Base-by-base conservation (phyloP, 2,329 filamentous ascomycete species). In the Knufia fluminis region DNA sequence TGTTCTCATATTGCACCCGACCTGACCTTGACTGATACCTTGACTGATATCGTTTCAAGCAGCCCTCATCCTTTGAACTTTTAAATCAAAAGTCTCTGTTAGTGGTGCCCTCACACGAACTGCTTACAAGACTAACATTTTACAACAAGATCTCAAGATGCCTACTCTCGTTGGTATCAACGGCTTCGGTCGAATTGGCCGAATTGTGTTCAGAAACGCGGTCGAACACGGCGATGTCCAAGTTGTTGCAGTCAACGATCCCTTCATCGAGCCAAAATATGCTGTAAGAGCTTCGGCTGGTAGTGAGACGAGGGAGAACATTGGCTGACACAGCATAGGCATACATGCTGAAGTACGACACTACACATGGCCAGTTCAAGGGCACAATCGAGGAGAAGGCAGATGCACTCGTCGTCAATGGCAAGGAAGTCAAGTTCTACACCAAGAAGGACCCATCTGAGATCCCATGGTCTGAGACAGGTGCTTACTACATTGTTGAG, bases 271-370 rank as follows among this genome's bases (percentile, higher is more conserved):
- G 76, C 81, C 86, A 66, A 77, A 90, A 73, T 97, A 97, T 76
- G 92, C 92, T 72, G 91, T 95, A 83, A 78, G 89, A 20, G 28
- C 26, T 47, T 36, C 19, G 20, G 39, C 23, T 10, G 14, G 12
- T 4, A 22, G 3, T 12, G n/a, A 38, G 31, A 24, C 35, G 20
- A 22, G 3, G 9, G 23, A 23, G 28, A 31, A 26, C 3, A 3
- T 33, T 46, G 6, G 4, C 43, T 42, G 23, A 50, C 20, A 51
- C 33, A 17, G n/a, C 45, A 40, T 58, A 95, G 89, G 87, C 86
- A 69, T 97, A 97, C 83, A 97, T 97, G 92, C 85, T 98, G 77
- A 94, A 94, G 80, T 97, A 97, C 73, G 92, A 98, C 80, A 89
- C 86, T 64, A 89, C 86, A 72, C 92, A 98, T 82, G 92, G 92